Evolutionary conservation across 106 monocot genomes (phyloP), one percentile per base, ranked within the genome.

Genomic region (Platanthera guangdongensis): DNA sequence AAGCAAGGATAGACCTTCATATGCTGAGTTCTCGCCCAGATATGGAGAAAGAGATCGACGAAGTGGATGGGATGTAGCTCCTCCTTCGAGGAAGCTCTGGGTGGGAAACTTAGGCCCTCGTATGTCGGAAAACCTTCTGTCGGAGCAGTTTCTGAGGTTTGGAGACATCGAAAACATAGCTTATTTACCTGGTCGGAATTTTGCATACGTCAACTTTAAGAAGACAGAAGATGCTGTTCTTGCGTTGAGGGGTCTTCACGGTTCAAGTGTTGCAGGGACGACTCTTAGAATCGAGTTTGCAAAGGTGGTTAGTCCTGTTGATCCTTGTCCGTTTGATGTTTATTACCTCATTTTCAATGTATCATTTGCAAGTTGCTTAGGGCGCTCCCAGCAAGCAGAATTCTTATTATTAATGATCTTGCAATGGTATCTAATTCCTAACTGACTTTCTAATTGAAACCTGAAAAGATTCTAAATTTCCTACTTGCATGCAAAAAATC

Each of bases 281-380:
- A 84, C 90, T 47, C 75, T 96, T 87, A 96, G 81, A 74, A 88
- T 96, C 91, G 91, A 96, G 82, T 96, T 93, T 84, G 84, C 93
- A 22, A 96, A 96, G 91, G 90, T 85, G 96, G 93, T 96, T 91
- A 96, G 96, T 93, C 51, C 63, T 85, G 80, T 91, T 74, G 78
- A 79, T 80, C 80, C 76, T 75, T 80, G 78, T 68, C 70, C 70
- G 70, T 52, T 75, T 47, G 28, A 39, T 16, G n/a, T 25, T 86
- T 62, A 15, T 63, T 73, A 52, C 68, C 73, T 51, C 18, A 46
- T 57, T 76, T 79, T 74, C 62, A 49, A 72, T 83, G 70, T 68
- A 57, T 10, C 21, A 5, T 22, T 86, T 71, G 19, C 15, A 52
- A 72, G 9, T 65, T 18, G 9, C 51, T 76, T 74, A 80, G 55